These are phyloP conservation scores for Fonsecaea multimorphosa DNA, from an alignment of 2,329 filamentous ascomycete genomes.

Conservation along the genomic window DNA sequence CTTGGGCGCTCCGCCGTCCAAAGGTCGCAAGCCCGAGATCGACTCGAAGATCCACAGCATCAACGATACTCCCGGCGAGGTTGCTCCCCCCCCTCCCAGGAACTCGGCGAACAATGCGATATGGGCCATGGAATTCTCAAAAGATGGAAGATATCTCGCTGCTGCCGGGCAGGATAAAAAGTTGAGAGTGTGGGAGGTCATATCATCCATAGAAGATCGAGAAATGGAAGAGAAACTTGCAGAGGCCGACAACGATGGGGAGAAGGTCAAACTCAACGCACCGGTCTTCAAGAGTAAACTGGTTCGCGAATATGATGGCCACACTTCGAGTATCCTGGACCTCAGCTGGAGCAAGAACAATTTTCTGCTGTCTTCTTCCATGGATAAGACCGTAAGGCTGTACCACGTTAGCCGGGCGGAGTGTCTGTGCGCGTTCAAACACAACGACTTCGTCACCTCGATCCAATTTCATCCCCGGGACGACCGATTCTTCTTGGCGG, in stretches of 20 bases:
- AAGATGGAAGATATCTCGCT: slow-evolving; percentile 87
- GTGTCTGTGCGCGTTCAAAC: slow-evolving; percentile 91
- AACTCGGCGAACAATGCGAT: slow-evolving; percentile 67
- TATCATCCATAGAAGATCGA: slow-evolving; percentile 81
- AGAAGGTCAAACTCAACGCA: slow-evolving; percentile 73
- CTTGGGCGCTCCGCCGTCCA: slow-evolving; percentile 57
- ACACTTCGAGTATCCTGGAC: slow-evolving; percentile 84
- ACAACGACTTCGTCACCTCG: slow-evolving; percentile 92
- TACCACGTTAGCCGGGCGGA: slow-evolving; percentile 89
- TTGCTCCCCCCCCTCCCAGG: slow-evolving; percentile 37
- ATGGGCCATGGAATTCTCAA: slow-evolving; percentile 92
- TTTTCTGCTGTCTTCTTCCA: slow-evolving; percentile 91
- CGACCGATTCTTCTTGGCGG: slow-evolving; percentile 94
- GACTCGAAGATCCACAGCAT: slow-evolving; percentile 40
- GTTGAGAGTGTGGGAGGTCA: slow-evolving; percentile 86
- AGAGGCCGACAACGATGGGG: slow-evolving; percentile 56
- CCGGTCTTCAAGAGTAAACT: slow-evolving; percentile 87
- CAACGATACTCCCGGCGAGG: slow-evolving; percentile 37
- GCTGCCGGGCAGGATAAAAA: slow-evolving; percentile 89
- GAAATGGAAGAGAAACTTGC: slow-evolving; percentile 74
- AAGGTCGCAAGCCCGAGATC: slow-evolving; percentile 47
- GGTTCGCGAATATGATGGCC: slow-evolving; percentile 78
- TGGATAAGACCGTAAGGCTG: slow-evolving; percentile 95
- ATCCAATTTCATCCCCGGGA: slow-evolving; percentile 94
- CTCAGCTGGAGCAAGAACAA: slow-evolving; percentile 98